phyloP scores from a whole-genome alignment of 2,329 filamentous ascomycete species.

The Colletotrichum liriopes region DNA sequence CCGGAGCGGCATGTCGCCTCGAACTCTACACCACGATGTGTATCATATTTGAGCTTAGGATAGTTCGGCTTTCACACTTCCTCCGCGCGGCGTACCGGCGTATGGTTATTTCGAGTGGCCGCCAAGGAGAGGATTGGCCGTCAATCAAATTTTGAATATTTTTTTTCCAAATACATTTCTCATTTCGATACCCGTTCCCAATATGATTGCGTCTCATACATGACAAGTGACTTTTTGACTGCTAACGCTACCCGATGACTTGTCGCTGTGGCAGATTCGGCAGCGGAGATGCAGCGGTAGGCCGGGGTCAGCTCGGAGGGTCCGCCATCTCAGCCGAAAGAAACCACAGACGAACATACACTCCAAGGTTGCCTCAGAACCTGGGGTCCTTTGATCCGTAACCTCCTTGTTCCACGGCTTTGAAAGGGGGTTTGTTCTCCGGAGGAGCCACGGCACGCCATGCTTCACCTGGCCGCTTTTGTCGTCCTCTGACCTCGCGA shows the following conservation, averaged over 20 bases:
- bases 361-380: background rate
- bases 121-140: conserved; percentile 25
- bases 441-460: conserved; percentile 24
- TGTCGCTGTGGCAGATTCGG: background rate
- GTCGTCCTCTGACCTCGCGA: conserved; percentile 34
- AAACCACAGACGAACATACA: conserved; percentile 33
- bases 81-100: conserved; percentile 43
- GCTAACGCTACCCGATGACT: background rate
- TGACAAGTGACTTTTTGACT: background rate
- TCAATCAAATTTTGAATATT: conserved; percentile 6
- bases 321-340: conserved; percentile 28
- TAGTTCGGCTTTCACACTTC: conserved; percentile 33
- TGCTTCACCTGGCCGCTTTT: conserved; percentile 35
- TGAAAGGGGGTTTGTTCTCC: background rate
- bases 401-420: conserved; percentile 26
- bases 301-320: conserved; percentile 12
- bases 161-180: background rate
- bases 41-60: conserved; percentile 40
- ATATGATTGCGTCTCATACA: background rate
- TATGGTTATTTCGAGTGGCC: conserved; percentile 33
- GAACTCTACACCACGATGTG: conserved; percentile 28
- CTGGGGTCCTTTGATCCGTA: conserved; percentile 4
- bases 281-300: conserved; percentile 22
- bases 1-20: conserved; percentile 15
- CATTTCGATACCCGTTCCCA: background rate